phyloP scores from a whole-genome alignment of 2,329 filamentous ascomycete species.

The Fusarium sp. region DNA sequence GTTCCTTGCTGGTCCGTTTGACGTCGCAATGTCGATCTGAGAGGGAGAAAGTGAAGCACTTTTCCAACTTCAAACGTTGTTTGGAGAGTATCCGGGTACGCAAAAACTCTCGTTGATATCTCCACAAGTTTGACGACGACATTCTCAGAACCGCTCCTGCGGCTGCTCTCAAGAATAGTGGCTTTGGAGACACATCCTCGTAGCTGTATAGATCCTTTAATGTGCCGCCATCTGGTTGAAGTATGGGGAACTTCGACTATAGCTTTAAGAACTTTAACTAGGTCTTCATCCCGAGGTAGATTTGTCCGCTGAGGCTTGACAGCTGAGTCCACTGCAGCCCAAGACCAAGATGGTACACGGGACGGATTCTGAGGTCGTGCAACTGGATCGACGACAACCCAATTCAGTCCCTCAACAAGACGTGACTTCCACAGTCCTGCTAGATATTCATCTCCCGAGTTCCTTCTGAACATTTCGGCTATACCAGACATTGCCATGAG shows the following conservation, averaged over 20 bases:
- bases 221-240: neutral
- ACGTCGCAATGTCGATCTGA: neutral
- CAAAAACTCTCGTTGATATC: neutral
- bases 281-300: no score
- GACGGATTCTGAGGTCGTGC: neutral
- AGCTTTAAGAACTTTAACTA: no score
- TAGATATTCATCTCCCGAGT: neutral
- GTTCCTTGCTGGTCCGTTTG: no score
- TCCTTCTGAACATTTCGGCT: neutral
- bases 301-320: neutral
- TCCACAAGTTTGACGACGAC: rapidly evolving
- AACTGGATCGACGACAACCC: neutral
- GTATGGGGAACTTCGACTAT: neutral
- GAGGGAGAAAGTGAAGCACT: neutral
- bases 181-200: neutral
- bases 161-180: neutral
- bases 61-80: neutral
- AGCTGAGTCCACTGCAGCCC: neutral
- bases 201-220: neutral
- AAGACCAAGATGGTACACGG: constrained; percentile 1
- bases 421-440: neutral
- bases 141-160: neutral
- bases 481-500: constrained; percentile 1
- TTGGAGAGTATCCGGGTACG: neutral
- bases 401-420: neutral